Evolutionary conservation across 2,329 filamentous ascomycete genomes (phyloP), one percentile per base, ranked within the genome.

Genomic region (Sordariomycetes sp.): DNA sequence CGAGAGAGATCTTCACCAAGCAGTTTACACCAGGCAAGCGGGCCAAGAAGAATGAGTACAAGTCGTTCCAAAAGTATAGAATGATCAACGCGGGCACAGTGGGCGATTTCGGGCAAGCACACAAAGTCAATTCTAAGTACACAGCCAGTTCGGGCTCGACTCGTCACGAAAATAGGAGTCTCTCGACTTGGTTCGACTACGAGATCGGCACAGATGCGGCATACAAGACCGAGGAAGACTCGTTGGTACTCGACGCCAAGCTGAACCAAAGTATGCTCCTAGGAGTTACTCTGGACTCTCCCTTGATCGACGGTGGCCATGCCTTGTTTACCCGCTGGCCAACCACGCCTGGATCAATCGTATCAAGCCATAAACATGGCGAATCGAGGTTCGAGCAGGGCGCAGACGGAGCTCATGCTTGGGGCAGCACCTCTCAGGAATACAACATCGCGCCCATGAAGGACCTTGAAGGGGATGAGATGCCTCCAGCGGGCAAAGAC

Each of bases 1-100:
- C 81, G 44, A 63, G 72, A 39, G 72, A 73, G 0, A 57, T 87
- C 11, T 54, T 59, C 5, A 82, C 83, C 48, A 63, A 59, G 3
- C 66, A 82, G 1, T 49, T 58, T 0, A 78, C 78, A 1, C 53
- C 64, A 38, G 55, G 34, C 50, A 53, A 37, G 51, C 42, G 1
- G 28, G 40, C 33, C 5, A 32, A 27, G 20, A 29, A 21, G n/a
- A 33, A 33, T 19, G 26, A 6, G 2, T 61, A 61, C 6, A 52
- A 57, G 3, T 86, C 80, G 81, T 57, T 53, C 6, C 82, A 86
- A 47, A 55, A 51, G 7, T 63, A 82, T 2, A 52, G 55, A 8
- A 68, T 79, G 46, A 64, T 61, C 14, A 69, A 71, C 39, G 49
- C 61, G 18, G 79, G 76, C 19, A 58, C 64, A 33, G 54, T 72